Conservation (phyloP, 257 asterid genomes). For the Solanum gracilifrons region DNA sequence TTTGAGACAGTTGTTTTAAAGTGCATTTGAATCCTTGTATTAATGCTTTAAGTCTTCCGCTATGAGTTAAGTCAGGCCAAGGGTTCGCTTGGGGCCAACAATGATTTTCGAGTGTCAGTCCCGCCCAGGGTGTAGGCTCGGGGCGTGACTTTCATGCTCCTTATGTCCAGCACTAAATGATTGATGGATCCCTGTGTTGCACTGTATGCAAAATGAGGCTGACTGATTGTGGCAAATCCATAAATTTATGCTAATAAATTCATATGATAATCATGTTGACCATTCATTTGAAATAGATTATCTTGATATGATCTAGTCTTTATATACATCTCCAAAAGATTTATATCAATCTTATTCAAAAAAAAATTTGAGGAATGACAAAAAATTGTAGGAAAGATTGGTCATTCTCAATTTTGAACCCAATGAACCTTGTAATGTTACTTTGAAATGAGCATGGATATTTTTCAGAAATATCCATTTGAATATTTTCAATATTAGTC, state of each 20-base stretch:
- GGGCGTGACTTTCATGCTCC: neutral
- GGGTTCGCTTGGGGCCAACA: too few species aligned
- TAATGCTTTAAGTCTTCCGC: too few species aligned
- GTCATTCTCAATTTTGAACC: neutral
- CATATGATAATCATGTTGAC: neutral
- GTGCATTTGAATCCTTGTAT: too few species aligned
- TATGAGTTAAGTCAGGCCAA: too few species aligned
- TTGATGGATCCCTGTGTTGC: neutral
- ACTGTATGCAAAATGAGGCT: neutral
- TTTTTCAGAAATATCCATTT: neutral
- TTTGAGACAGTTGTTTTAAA: too few species aligned
- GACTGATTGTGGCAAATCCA: neutral
- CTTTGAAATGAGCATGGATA: neutral
- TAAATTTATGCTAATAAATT: neutral
- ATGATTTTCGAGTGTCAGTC: too few species aligned
- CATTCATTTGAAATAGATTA: neutral
- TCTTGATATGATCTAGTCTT: neutral
- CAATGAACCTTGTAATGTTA: neutral
- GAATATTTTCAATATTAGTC: neutral
- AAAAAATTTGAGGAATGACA: rapidly evolving
- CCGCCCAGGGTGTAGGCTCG: too few species aligned
- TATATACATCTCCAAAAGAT: neutral
- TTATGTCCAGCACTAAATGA: neutral
- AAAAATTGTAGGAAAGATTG: neutral
- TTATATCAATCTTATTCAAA: neutral